A percentile compares a stretch with the other conserved stretches of the same genome.
phyloP scores from a whole-genome alignment of 2,329 filamentous ascomycete genomes.

The Aspergillus pseudoterreus region DNA sequence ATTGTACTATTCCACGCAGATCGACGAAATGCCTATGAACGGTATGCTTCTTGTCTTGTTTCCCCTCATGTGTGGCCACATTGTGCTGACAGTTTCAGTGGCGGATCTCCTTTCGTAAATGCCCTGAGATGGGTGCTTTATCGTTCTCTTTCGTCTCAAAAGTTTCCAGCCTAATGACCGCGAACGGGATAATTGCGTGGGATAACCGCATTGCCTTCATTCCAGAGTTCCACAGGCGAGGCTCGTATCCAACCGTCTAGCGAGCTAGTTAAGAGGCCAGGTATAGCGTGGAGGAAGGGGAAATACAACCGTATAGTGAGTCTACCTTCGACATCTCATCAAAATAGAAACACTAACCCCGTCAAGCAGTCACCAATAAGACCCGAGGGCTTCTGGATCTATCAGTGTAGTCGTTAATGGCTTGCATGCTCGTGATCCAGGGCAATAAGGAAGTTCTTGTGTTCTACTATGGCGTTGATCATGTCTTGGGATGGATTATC shows the following conservation, averaged over 20 bases:
- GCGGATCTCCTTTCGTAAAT: slow-evolving; percentile 36
- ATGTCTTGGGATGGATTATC: background rate
- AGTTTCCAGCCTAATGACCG: background rate
- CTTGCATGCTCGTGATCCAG: background rate
- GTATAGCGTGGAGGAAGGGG: slow-evolving; percentile 36
- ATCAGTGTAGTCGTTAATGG: too few relatives aligned
- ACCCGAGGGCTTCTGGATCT: too few relatives aligned
- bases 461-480: background rate
- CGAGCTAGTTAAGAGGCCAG: slow-evolving; percentile 11
- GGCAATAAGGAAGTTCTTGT: background rate
- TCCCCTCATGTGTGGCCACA: background rate
- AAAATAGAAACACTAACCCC: too few relatives aligned
- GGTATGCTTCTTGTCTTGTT: slow-evolving; percentile 54
- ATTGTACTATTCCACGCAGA: slow-evolving; percentile 93
- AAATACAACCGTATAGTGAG: slow-evolving; percentile 18
- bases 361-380: too few relatives aligned
- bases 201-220: background rate
- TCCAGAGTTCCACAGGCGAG: background rate
- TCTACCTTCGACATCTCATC: background rate
- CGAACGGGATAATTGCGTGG: background rate
- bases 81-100: slow-evolving; percentile 16
- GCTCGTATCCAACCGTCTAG: background rate
- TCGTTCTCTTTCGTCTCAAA: background rate
- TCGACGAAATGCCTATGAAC: slow-evolving; percentile 99
- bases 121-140: background rate